Evolutionary conservation across 2,329 filamentous ascomycete species (phyloP), one percentile per base, ranked within the genome.

Genomic region (Scytalidium lignicola): DNA sequence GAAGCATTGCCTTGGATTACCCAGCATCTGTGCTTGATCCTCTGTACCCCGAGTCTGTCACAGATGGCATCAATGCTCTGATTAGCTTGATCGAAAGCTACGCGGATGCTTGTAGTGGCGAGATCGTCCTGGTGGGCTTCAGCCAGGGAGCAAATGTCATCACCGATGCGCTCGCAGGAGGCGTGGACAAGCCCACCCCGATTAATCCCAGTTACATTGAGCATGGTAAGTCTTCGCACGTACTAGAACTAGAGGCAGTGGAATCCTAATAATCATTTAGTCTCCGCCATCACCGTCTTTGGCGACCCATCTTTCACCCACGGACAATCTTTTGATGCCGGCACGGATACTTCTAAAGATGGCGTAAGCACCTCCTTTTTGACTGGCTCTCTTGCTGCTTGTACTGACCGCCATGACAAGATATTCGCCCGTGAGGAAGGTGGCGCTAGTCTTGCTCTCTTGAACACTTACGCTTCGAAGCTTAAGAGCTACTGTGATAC

Each of bases 71-170:
- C 19, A 49, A 54, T 29, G 60, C 62, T 43, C 59, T 62, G 40
- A 60, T 58, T 18, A 39, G 45, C 5, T 53, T 62, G 22, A 63
- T 63, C 40, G 50, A 56, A 32, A 48, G 45, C 18, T 66, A 65
- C 44, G 57, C 58, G 2, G 43, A 53, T 3, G 55, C 54, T 18
- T 66, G 63, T 45, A 57, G 58, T 2, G 46, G 45, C 17, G 55
- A 59, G 47, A 62, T 67, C 43, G 64, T 65, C 12, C 54, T 67
- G 17, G 51, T 66, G 39, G 65, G 65, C 1, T 66, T 64, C 52
- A 60, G 54, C 8, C 62, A 65, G 48, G 61, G 58, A n/a, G 57
- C 51, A 10, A 51, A 59, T n/a, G 57, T 59, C 2, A 44, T 55
- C 47, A 55, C 49, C 10, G 51, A 51, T 47, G 43, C 44, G 0